Percentiles rank a stretch among this genome's conserved stretches.
phyloP scores from a whole-genome alignment of 306 rosid genomes.

The Dicorynia guianensis region DNA sequence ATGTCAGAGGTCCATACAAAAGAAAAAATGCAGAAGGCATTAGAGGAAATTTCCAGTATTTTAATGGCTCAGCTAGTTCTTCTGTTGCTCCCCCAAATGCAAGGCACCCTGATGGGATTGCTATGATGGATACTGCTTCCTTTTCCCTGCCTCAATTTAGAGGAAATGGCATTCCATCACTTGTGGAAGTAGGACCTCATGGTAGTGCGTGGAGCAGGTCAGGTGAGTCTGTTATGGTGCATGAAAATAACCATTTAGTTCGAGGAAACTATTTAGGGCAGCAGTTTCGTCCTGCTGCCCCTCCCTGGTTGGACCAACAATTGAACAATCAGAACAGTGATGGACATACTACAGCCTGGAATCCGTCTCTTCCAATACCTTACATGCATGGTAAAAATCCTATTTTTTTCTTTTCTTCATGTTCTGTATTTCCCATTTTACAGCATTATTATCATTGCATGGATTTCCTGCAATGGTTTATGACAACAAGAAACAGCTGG shows the following conservation, averaged over 20 bases:
- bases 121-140: constrained; percentile 65
- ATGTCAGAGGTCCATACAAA: constrained; percentile 81
- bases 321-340: constrained; percentile 46
- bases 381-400: constrained; percentile 52
- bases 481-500: constrained; percentile 3
- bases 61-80: constrained; percentile 67
- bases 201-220: constrained; percentile 52
- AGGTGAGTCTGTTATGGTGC: constrained; percentile 47
- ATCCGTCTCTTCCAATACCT: constrained; percentile 58
- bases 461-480: background rate
- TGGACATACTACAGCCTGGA: constrained; percentile 62
- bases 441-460: background rate
- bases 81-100: constrained; percentile 64
- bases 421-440: constrained; percentile 14
- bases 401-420: background rate
- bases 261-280: constrained; percentile 66
- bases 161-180: constrained; percentile 53
- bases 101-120: constrained; percentile 70
- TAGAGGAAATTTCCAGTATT: constrained; percentile 68
- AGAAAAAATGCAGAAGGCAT: constrained; percentile 75
- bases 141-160: constrained; percentile 51
- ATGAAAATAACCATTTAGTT: constrained; percentile 55
- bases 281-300: constrained; percentile 60
- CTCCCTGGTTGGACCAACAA: constrained; percentile 69
- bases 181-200: constrained; percentile 54